phyloP scores from a whole-genome alignment of 257 asterid genomes.

The Prunella vulgaris region DNA sequence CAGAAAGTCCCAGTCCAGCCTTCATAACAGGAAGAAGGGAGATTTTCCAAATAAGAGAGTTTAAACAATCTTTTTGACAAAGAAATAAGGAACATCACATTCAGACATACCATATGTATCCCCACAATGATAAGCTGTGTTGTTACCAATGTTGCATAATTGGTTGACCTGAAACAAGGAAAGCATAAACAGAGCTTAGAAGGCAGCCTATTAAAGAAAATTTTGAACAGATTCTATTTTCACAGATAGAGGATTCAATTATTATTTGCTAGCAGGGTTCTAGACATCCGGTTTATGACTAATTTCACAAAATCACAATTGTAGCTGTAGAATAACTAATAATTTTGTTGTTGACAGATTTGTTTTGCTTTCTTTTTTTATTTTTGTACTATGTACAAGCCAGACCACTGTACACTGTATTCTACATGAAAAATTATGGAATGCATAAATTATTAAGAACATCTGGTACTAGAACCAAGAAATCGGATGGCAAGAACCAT shows the following conservation, averaged over 20 bases:
- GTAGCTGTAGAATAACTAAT: neutral
- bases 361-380: neutral
- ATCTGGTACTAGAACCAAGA: no score
- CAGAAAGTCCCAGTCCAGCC: slow-evolving; percentile 96
- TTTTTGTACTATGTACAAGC: no score
- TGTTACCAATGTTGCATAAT: slow-evolving; percentile 86
- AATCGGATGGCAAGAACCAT: no score
- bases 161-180: slow-evolving; percentile 68
- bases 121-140: slow-evolving; percentile 81
- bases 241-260: neutral
- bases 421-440: no score
- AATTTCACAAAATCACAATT: neutral
- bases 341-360: neutral
- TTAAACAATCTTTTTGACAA: slow-evolving; percentile 1
- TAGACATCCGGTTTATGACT: neutral
- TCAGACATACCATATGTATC: slow-evolving; percentile 69
- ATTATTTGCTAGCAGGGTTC: neutral
- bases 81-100: slow-evolving; percentile 13
- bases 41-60: slow-evolving; percentile 20
- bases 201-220: neutral
- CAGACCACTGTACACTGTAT: no score
- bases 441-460: no score
- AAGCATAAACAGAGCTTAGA: slow-evolving; percentile 16
- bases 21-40: slow-evolving; percentile 36
- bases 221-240: neutral